Evolutionary conservation across 2,329 filamentous ascomycete genomes (phyloP).

Genomic region (Scedosporium aurantiacum): DNA sequence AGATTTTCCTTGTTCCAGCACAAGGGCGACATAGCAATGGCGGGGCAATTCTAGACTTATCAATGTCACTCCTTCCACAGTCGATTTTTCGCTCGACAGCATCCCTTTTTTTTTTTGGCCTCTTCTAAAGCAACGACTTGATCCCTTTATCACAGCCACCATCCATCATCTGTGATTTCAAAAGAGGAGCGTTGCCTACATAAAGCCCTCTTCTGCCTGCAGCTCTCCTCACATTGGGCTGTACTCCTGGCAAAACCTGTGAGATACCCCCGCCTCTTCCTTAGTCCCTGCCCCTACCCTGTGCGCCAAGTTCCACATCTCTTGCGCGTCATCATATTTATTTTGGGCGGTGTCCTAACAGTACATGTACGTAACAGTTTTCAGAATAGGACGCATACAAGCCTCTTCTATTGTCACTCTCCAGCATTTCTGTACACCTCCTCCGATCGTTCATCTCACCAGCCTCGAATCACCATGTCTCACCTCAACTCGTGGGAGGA

Average conservation of each 20-base stretch:
- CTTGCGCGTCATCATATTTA: not conserved
- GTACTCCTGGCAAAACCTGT: not conserved
- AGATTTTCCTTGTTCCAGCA: not conserved
- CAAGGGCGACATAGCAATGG: not conserved
- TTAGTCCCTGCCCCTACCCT: not conserved
- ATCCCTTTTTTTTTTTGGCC: not conserved
- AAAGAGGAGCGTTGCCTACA: not conserved
- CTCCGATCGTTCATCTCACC: not conserved
- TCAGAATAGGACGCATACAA: not conserved
- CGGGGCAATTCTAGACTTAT: not conserved
- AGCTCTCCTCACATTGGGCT: not conserved
- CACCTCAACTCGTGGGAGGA: constrained; percentile 95
- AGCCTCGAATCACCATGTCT: constrained; percentile 51
- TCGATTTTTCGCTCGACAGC: constrained; percentile 1
- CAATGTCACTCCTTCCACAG: not conserved
- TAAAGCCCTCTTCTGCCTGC: not conserved
- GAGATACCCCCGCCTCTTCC: not conserved
- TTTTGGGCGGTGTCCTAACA: not conserved
- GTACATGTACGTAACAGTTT: not conserved
- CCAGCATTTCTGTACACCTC: not conserved
- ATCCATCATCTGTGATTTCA: not conserved
- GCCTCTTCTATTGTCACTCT: not conserved
- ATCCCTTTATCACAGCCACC: not conserved
- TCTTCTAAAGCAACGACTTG: not conserved
- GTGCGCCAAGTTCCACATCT: not conserved